Conservation (phyloP, 495 filamentous ascomycete genomes). For the Tuber calosporum region DNA sequence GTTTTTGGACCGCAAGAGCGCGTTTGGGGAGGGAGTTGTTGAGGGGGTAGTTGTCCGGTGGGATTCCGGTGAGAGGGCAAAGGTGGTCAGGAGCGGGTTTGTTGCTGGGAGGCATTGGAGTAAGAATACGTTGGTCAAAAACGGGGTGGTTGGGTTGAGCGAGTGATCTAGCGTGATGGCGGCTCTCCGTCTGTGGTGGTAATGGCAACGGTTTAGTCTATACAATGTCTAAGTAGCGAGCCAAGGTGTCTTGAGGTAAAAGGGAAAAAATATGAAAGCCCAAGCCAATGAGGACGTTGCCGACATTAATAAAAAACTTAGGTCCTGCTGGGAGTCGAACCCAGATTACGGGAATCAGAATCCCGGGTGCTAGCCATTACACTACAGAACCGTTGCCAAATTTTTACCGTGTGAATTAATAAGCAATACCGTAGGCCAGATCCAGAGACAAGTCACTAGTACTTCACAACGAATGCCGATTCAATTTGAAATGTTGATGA, state of each 20-base stretch:
- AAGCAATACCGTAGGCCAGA: neutral
- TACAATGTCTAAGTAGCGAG: neutral
- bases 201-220: neutral
- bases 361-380: conserved; percentile 35
- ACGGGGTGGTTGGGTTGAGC: conserved; percentile 27
- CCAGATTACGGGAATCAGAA: conserved; percentile 34
- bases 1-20: conserved; percentile 20
- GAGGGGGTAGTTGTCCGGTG: conserved; percentile 31
- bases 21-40: conserved; percentile 11
- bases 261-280: neutral
- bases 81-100: conserved; percentile 44
- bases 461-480: neutral
- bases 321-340: conserved; percentile 32
- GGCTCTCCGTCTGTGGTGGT: neutral
- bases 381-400: conserved; percentile 23
- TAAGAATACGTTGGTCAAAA: conserved; percentile 35
- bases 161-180: conserved; percentile 19
- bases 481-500: neutral
- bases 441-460: neutral
- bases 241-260: neutral
- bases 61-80: conserved; percentile 30
- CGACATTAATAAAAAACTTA: neutral
- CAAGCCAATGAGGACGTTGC: neutral
- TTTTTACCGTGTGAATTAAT: neutral
- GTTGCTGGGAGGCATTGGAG: conserved; percentile 32